Evolutionary conservation across 2,329 filamentous ascomycete species (phyloP), one percentile per base, ranked within the genome.

Genomic region (Cladophialophora bantiana): DNA sequence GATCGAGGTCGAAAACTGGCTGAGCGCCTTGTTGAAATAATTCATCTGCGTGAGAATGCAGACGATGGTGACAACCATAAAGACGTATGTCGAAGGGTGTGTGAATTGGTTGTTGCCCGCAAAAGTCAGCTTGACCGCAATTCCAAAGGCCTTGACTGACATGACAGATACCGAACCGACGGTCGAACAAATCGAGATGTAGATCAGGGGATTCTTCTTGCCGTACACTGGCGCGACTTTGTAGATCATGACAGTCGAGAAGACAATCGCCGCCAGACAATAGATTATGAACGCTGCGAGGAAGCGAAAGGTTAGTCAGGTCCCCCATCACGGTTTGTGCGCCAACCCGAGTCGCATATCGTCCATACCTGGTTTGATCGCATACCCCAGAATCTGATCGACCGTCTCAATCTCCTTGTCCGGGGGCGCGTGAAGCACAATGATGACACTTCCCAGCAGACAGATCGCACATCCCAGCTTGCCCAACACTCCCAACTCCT

Each of bases 1-100:
- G 76, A 99, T 96, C 74, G 96, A 97, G 36, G 95, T 97, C 35
- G 92, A 94, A 81, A 98, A 99, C 75, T 96, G 93, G 79, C 93
- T 96, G 67, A 99, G 83, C 7, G 95, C 95, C 81, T 99, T 99
- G 85, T 99, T 99, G 81, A 99, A 97, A 80, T 99, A 99, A 80
- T 99, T 99, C 95, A 99, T 98, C 84, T 99, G 95, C 7, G 94
- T 97, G 72, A 99, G 79, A 76, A 99, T 98, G 83, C 95, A 99
- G 71, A 97, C 92, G 2, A 86, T 85, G 0, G 94, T 95, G 71
- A 98, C 88, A 72, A 99, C 97, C 80, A 94, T 89, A 78, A 99
- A 99, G 70, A 97, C 94, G 75, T 99, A 99, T 67, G 96, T 99
- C 58, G 93, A 97, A 1, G 96, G 92, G 74, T 96, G 92, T 4